These are phyloP conservation scores for Corynascus novoguineensis DNA, from an alignment of 495 filamentous ascomycete species.

Conservation along the genomic window DNA sequence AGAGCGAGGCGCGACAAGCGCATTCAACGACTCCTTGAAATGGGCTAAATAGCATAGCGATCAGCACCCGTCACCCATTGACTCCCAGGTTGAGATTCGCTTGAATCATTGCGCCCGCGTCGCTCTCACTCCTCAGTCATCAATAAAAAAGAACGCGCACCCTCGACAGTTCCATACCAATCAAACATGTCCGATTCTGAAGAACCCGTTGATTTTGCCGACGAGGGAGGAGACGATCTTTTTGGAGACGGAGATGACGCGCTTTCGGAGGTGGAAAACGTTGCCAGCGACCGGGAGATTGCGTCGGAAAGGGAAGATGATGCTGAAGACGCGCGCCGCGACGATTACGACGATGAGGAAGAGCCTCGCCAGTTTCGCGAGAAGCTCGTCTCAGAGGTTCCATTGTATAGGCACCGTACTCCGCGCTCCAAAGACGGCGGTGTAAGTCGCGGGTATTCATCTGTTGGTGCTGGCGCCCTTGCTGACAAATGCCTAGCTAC, in stretches of 20 bases:
- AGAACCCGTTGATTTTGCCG: constrained; percentile 45
- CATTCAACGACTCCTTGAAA: neutral
- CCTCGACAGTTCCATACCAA: neutral
- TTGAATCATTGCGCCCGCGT: too few species aligned
- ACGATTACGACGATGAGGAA: constrained; percentile 46
- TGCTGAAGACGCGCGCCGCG: constrained; percentile 25
- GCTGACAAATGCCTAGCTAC: constrained; percentile 48
- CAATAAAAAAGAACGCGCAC: too few species aligned
- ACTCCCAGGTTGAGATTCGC: neutral
- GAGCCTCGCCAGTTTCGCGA: constrained; percentile 42
- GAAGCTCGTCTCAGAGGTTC: constrained; percentile 53
- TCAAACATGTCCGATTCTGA: constrained; percentile 48
- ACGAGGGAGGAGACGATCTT: constrained; percentile 55
- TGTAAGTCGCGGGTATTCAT: constrained; percentile 29
- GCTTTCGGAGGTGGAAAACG: constrained; percentile 27
- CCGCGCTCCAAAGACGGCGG: constrained; percentile 68
- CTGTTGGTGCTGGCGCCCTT: neutral
- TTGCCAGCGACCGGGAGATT: constrained; percentile 63
- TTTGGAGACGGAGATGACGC: constrained; percentile 53
- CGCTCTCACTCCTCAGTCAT: too few species aligned
- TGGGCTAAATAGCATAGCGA: neutral
- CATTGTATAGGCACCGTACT: constrained; percentile 56
- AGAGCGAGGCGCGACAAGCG: neutral
- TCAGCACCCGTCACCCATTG: neutral
- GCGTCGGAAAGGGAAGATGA: constrained; percentile 72